Conservation (phyloP, 2,329 filamentous ascomycete genomes). For the Sclerotinia borealis region DNA sequence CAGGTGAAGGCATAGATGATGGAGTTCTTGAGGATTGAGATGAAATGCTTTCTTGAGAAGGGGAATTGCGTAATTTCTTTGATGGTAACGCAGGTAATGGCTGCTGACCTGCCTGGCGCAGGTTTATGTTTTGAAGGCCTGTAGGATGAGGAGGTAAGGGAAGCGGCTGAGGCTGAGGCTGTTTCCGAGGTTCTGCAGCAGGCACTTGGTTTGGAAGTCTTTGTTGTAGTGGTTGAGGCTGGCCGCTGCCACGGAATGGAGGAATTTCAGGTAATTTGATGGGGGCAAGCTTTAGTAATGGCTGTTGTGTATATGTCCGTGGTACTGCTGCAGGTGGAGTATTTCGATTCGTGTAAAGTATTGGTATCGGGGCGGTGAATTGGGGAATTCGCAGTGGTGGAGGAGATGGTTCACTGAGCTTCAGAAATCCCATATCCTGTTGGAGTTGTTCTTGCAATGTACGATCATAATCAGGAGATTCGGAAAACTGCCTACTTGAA, state of each 20-base stretch:
- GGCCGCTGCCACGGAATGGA: slow-evolving; percentile 31
- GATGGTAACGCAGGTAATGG: slow-evolving; percentile 31
- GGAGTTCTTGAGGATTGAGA: slow-evolving; percentile 33
- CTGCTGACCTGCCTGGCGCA: slow-evolving; percentile 26
- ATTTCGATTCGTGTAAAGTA: slow-evolving; percentile 22
- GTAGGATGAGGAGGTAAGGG: slow-evolving; percentile 17
- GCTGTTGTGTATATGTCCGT: slow-evolving; percentile 31
- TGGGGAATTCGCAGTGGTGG: slow-evolving; percentile 18
- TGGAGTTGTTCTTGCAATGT: slow-evolving; percentile 58
- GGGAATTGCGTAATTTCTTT: slow-evolving; percentile 30
- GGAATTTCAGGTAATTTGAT: slow-evolving; percentile 35
- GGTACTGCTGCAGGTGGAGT: slow-evolving; percentile 17
- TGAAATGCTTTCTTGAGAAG: slow-evolving; percentile 28
- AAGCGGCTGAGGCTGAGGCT: slow-evolving; percentile 26
- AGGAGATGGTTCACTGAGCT: slow-evolving; percentile 36
- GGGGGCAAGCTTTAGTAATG: slow-evolving; percentile 32
- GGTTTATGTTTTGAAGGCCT: slow-evolving; percentile 27
- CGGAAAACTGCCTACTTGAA: slow-evolving; percentile 38
- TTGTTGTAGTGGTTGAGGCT: slow-evolving; percentile 27
- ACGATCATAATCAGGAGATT: slow-evolving; percentile 55
- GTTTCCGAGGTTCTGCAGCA: slow-evolving; percentile 25
- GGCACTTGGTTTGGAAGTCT: slow-evolving; percentile 28
- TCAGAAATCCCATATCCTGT: slow-evolving; percentile 53
- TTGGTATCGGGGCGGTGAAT: slow-evolving; percentile 16
- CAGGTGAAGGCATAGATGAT: slow-evolving; percentile 50